These are phyloP conservation scores for Citrus glauca DNA, from an alignment of 345 rosid genomes.

Conservation along the genomic window DNA sequence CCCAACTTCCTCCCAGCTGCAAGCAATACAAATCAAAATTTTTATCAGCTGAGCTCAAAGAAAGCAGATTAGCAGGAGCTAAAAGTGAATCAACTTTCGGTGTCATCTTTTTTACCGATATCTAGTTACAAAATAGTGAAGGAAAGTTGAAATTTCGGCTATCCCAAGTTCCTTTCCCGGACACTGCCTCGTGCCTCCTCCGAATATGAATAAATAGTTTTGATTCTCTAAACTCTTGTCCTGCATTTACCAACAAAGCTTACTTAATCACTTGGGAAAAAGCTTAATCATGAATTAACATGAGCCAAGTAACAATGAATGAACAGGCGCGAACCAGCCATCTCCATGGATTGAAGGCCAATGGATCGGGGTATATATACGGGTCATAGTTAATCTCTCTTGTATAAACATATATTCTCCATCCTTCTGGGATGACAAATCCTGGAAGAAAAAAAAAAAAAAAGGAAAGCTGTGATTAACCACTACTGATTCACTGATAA, in stretches of 20 bases:
- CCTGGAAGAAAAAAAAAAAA: slow-evolving; percentile 37
- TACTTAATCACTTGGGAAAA: not conserved
- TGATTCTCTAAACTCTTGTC: slow-evolving; percentile 63
- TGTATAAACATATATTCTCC: slow-evolving; percentile 91
- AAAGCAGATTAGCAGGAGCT: not conserved
- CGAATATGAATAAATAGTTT: slow-evolving; percentile 59
- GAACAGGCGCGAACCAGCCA: slow-evolving; percentile 53
- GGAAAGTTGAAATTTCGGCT: slow-evolving; percentile 80
- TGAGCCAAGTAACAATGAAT: not conserved
- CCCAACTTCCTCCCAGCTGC: slow-evolving; percentile 93
- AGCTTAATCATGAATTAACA: too few species aligned
- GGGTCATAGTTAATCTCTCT: slow-evolving; percentile 83
- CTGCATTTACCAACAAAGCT: slow-evolving; percentile 28
- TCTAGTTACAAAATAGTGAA: slow-evolving; percentile 85
- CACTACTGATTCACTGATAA: not conserved
- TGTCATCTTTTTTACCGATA: slow-evolving; percentile 45
- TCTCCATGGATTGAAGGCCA: slow-evolving; percentile 90
- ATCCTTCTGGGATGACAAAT: slow-evolving; percentile 74
- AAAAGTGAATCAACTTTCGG: not conserved
- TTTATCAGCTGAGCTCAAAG: not conserved
- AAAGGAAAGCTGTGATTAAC: not conserved
- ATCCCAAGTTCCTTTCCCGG: slow-evolving; percentile 96
- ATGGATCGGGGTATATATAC: slow-evolving; percentile 58
- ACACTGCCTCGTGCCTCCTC: slow-evolving; percentile 88
- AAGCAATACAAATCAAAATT: not conserved